Base-by-base conservation (phyloP, 2,329 filamentous ascomycete genomes). In the Lachnellula suecica region DNA sequence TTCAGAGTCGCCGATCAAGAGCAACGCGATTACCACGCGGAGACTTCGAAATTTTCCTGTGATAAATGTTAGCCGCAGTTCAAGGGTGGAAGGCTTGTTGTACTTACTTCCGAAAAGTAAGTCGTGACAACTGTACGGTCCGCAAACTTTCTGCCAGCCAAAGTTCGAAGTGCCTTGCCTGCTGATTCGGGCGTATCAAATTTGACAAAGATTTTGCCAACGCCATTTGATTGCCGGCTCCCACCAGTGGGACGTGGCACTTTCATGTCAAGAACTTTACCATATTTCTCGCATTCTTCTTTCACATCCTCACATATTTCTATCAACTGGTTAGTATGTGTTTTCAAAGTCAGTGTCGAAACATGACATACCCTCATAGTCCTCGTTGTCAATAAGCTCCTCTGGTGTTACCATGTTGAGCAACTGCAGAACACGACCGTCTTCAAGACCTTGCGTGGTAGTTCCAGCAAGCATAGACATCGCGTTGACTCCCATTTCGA, bases 321-420 rank as follows among this genome's bases (percentile, higher is more conserved):
- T 97, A 63, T 48, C 48, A 48, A 5, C 11, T 29, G 8, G 44
- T 47, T 49, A 51, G 47, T 22, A 50, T 56, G 7, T 44, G 29
- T 13, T 41, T 34, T 27, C 4, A 4, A 35, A 20, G 25, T 13
- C 11, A 17, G 29, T 11, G 2, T 10, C 10, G 23, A 22, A 7
- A 27, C 17, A 44, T 24, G 47, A 52, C 76, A 67, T 79, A 92
- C 93, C 93, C 73, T 97, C 89, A 66, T 97, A 97, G 66, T 99
- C 94, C 31, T 97, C 92, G 47, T 85, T 86, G 67, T 97, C 92
- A 72, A 97, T 84, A 22, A 99, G 77, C 72, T 99, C 94, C 64
- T 99, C 94, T 0, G 91, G 81, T 0, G 94, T 99, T 31, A 99
- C 93, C 94, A 99, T 99, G 76, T 99, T 99, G 66, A 99, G 82